A percentile compares a stretch with the other conserved stretches of the same genome.
These are phyloP conservation scores for Phalaenopsis aphrodite DNA, from an alignment of 106 monocot species.

Conservation along the genomic window DNA sequence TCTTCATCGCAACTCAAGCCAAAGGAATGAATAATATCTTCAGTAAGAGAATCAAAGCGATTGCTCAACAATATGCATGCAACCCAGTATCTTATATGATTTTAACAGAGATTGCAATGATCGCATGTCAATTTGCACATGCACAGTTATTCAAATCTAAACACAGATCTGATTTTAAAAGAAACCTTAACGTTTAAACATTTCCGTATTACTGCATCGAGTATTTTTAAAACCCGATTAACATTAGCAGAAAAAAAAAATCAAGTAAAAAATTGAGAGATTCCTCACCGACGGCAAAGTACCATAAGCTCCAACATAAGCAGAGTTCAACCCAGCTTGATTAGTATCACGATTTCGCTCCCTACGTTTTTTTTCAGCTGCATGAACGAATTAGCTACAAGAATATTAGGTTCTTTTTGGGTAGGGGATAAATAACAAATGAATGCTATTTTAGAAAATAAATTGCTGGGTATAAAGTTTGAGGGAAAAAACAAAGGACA, in stretches of 20 bases:
- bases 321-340: constrained; percentile 41
- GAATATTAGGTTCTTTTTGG: neutral
- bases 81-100: no score
- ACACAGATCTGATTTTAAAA: no score
- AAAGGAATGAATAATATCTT: no score
- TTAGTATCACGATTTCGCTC: constrained; percentile 68
- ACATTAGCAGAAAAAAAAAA: neutral
- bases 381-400: constrained; percentile 9
- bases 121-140: no score
- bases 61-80: no score
- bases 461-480: neutral
- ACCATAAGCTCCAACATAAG: constrained; percentile 76
- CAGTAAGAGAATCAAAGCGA: no score
- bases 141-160: no score
- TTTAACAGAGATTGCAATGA: no score
- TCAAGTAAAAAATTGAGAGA: neutral
- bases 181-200: no score
- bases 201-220: no score
- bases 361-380: constrained; percentile 73
- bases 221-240: neutral
- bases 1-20: no score
- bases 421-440: neutral
- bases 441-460: neutral
- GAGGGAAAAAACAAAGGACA: neutral
- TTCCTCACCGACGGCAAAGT: constrained; percentile 54